phyloP scores from a whole-genome alignment of 176 grass and related monocot species.

The Zoysia pacifica region DNA sequence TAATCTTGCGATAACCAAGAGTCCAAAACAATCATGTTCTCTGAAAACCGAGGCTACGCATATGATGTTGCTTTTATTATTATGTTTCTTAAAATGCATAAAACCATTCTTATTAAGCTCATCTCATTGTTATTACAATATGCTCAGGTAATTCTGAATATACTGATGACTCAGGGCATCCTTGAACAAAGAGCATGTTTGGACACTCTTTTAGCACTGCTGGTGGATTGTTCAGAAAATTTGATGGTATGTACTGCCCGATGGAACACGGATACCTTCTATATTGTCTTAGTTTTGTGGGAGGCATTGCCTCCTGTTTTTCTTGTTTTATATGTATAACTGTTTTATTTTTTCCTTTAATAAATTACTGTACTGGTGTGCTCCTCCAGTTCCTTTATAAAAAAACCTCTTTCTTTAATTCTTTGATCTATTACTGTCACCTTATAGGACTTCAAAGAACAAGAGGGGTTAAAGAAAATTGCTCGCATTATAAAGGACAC shows the following conservation, averaged over 20 bases:
- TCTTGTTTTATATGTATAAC: no score
- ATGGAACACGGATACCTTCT: not conserved
- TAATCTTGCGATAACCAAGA: not conserved
- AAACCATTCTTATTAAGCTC: not conserved
- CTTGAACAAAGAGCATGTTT: slow-evolving; percentile 60
- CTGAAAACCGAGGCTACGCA: not conserved
- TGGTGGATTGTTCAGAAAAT: slow-evolving; percentile 50
- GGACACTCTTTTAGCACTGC: slow-evolving; percentile 54
- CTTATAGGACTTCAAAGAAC: slow-evolving; percentile 56
- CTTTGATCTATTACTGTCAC: not conserved
- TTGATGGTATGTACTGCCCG: slow-evolving; percentile 35
- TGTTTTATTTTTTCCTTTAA: no score
- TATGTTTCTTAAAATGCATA: no score
- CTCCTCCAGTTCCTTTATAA: no score
- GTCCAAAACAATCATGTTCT: not conserved
- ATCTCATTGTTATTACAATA: not conserved
- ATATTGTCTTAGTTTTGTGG: not conserved
- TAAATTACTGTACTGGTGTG: no score
- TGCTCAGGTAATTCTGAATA: slow-evolving; percentile 52
- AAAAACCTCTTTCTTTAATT: not conserved
- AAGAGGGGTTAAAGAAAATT: slow-evolving; percentile 47
- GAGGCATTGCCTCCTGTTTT: no score
- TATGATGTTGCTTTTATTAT: no score
- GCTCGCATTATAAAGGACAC: slow-evolving; percentile 40
- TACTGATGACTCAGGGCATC: slow-evolving; percentile 43